phyloP scores from a whole-genome alignment of 768 basidiomycete genomes.

The Pleurotus pulmonarius region DNA sequence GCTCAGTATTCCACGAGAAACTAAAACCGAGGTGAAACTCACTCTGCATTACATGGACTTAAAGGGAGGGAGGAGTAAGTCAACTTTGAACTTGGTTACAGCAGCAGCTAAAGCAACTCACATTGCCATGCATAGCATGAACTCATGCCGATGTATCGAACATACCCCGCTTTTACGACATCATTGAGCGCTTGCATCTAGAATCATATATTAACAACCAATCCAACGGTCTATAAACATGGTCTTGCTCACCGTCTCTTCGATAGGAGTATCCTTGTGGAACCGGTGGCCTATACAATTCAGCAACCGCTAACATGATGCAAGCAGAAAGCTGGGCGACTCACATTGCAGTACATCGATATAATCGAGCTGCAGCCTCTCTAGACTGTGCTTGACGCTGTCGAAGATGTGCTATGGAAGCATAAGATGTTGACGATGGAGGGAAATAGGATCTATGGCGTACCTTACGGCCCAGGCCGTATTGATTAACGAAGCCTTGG shows the following conservation, averaged over 20 bases:
- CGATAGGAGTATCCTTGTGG: constrained; percentile 37
- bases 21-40: background rate
- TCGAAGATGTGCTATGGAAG: constrained; percentile 49
- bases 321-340: background rate
- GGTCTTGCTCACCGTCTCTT: constrained; percentile 20
- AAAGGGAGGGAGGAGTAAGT: background rate
- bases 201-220: background rate
- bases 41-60: constrained; percentile 15
- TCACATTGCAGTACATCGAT: constrained; percentile 58
- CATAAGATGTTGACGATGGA: constrained; percentile 15
- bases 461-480: constrained; percentile 37
- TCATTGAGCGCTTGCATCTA: constrained; percentile 47
- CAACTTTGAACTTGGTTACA: background rate
- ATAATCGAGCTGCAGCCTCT: constrained; percentile 55
- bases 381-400: constrained; percentile 38
- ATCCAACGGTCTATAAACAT: background rate
- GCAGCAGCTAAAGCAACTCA: background rate
- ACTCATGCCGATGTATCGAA: constrained; percentile 36
- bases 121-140: constrained; percentile 32
- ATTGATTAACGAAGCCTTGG: constrained; percentile 46
- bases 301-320: background rate
- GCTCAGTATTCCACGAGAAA: background rate
- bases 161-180: constrained; percentile 42
- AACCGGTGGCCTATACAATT: constrained; percentile 27
- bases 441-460: background rate